These are phyloP conservation scores for Hericium rajendrae DNA, from an alignment of 768 basidiomycete genomes.

Conservation along the genomic window DNA sequence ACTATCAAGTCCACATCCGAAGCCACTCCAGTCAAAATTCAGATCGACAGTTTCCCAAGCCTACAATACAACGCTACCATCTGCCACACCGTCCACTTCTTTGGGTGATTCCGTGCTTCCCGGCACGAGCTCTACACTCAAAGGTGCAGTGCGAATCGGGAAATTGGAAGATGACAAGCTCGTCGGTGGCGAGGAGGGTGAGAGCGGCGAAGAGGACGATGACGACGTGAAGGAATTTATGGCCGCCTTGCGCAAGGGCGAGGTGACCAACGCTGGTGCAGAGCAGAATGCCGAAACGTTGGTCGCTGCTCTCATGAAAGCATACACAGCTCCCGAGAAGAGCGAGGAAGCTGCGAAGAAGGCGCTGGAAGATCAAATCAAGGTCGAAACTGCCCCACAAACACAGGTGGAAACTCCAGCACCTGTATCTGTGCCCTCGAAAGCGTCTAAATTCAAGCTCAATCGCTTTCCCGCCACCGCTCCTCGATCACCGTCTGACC, in stretches of 20 bases:
- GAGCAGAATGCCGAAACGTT: constrained; percentile 6
- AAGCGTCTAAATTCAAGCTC: constrained; percentile 17
- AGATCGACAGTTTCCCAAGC: constrained; percentile 32
- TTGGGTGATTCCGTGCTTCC: constrained; percentile 22
- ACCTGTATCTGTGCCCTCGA: constrained; percentile 3
- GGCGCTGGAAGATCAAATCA: no score
- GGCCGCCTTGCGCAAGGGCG: constrained; percentile 20
- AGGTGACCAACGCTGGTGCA: constrained; percentile 24
- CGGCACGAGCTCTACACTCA: constrained; percentile 17
- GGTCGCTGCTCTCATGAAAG: constrained; percentile 7
- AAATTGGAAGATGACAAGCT: constrained; percentile 20
- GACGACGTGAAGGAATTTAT: constrained; percentile 16
- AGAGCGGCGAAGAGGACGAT: constrained; percentile 18
- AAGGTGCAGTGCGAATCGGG: constrained; percentile 21
- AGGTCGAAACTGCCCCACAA: not conserved
- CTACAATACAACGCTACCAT: constrained; percentile 6
- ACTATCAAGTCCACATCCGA: constrained; percentile 29
- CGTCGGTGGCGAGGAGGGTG: constrained; percentile 21
- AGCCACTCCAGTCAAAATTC: constrained; percentile 53
- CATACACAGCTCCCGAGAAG: constrained; percentile 2
- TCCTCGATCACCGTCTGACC: not conserved
- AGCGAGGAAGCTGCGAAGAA: not conserved
- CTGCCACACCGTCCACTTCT: constrained; percentile 19
- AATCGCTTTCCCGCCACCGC: constrained; percentile 4
- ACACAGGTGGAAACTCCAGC: not conserved